Evolutionary conservation across 2,329 filamentous ascomycete species (phyloP).

Genomic region (Sporothrix protearum): DNA sequence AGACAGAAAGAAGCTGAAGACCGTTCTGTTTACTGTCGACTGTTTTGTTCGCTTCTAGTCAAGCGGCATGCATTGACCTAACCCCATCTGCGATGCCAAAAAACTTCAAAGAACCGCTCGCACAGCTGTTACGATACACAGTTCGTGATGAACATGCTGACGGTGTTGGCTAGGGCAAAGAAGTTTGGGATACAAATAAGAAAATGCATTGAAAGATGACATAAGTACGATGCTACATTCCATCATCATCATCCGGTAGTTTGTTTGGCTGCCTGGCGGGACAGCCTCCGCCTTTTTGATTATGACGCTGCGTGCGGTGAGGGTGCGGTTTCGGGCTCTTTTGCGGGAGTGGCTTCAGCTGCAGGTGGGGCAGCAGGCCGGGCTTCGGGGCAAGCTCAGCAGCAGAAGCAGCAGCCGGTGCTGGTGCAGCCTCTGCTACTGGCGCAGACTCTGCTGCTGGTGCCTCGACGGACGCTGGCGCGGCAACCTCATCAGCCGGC

Average conservation of each 20-base stretch:
- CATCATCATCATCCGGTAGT: neutral
- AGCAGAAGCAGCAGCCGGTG: neutral
- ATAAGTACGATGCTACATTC: neutral
- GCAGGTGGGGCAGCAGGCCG: neutral
- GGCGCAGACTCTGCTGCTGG: neutral
- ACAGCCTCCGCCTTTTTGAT: conserved; percentile 9
- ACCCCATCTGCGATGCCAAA: too few relatives aligned
- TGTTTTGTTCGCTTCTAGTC: neutral
- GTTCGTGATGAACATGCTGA: too few relatives aligned
- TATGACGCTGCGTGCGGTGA: conserved; percentile 3
- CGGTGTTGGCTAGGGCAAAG: too few relatives aligned
- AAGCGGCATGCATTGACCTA: neutral
- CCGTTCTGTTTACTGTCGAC: neutral
- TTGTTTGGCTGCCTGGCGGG: conserved; percentile 11
- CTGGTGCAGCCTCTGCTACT: neutral
- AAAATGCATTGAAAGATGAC: neutral
- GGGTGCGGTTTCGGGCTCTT: neutral
- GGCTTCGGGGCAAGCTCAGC: neutral
- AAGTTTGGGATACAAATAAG: neutral
- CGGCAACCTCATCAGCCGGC: neutral
- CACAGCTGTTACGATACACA: too few relatives aligned
- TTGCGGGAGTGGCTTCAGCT: neutral
- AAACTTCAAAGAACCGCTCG: too few relatives aligned
- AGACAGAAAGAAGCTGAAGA: too few relatives aligned
- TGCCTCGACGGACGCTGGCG: neutral